Evolutionary conservation across 306 rosid genomes (phyloP).

Genomic region (Astragalus membranaceus): DNA sequence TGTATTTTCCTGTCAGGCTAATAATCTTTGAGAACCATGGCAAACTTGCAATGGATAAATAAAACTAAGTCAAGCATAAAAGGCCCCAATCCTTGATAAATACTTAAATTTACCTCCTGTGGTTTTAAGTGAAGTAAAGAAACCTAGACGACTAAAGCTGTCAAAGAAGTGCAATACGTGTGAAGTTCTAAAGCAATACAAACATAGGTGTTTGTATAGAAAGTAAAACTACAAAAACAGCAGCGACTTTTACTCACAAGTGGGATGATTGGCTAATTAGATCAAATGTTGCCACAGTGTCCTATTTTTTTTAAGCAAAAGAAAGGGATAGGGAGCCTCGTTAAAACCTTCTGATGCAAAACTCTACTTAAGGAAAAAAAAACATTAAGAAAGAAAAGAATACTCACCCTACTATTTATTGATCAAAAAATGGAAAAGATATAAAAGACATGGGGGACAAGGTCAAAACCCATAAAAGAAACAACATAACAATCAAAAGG

Average conservation of each 20-base stretch:
- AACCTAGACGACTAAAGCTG: background rate
- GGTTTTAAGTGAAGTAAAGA: background rate
- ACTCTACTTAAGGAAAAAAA: too few relatives aligned
- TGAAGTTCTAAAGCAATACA: background rate
- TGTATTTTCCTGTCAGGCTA: background rate
- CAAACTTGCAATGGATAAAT: slow-evolving; percentile 3
- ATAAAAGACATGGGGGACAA: too few relatives aligned
- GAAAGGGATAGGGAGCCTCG: too few relatives aligned
- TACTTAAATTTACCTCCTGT: background rate
- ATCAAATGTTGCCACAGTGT: background rate
- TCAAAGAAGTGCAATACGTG: background rate
- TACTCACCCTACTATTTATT: too few relatives aligned
- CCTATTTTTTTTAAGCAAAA: too few relatives aligned
- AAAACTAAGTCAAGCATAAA: slow-evolving; percentile 5
- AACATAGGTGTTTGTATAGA: background rate
- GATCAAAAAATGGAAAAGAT: too few relatives aligned
- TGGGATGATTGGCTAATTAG: background rate
- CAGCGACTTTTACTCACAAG: background rate
- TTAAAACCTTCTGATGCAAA: too few relatives aligned
- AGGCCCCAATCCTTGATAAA: background rate
- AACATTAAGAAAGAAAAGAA: too few relatives aligned
- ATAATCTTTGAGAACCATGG: background rate
- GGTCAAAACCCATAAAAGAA: too few relatives aligned
- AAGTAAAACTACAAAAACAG: slow-evolving; percentile 3
- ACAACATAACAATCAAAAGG: too few relatives aligned